A percentile compares a stretch with the other conserved stretches of the same genome.
phyloP scores from a whole-genome alignment of 768 basidiomycete genomes.

The Pisolithus microcarpus region DNA sequence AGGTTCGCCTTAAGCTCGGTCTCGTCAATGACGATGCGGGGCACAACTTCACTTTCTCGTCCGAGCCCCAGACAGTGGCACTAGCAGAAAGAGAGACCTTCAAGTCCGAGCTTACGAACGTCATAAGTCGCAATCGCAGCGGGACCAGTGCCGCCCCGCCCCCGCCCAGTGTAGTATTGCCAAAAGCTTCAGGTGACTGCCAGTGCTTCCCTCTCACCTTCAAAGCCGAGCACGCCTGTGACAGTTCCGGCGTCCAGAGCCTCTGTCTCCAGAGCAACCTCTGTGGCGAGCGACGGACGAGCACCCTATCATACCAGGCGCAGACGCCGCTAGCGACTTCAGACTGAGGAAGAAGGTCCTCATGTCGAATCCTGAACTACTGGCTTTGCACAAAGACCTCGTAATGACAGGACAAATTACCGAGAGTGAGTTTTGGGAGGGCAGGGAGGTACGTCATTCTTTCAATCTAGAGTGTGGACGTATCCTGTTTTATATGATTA shows the following conservation, averaged over 20 bases:
- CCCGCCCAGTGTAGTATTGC: conserved; percentile 9
- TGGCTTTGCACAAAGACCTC: conserved; percentile 77
- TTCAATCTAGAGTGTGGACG: conserved; percentile 3
- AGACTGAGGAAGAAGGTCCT: conserved; percentile 74
- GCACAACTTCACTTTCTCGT: conserved; percentile 78
- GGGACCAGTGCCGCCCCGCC: conserved; percentile 27
- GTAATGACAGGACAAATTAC: conserved; percentile 81
- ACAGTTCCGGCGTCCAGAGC: conserved; percentile 30
- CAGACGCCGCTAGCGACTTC: conserved; percentile 61
- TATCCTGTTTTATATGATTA: conserved; percentile 16
- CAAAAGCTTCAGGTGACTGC: conserved; percentile 21
- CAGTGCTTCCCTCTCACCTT: conserved; percentile 8
- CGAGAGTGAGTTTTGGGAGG: conserved; percentile 96
- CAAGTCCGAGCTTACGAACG: conserved; percentile 69
- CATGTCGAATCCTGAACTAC: conserved; percentile 69
- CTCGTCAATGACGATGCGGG: conserved; percentile 62
- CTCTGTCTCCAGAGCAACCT: conserved; percentile 54
- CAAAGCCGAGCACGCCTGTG: conserved; percentile 28
- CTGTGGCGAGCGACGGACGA: conserved; percentile 49
- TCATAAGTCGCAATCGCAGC: conserved; percentile 65
- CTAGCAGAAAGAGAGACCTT: conserved; percentile 71
- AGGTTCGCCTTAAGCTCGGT: conserved; percentile 72
- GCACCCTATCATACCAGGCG: conserved; percentile 50
- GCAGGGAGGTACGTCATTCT: conserved; percentile 62
- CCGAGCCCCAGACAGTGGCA: conserved; percentile 51